Evolutionary conservation across 2,329 filamentous ascomycete species (phyloP).

Genomic region (Colletotrichum karsti): DNA sequence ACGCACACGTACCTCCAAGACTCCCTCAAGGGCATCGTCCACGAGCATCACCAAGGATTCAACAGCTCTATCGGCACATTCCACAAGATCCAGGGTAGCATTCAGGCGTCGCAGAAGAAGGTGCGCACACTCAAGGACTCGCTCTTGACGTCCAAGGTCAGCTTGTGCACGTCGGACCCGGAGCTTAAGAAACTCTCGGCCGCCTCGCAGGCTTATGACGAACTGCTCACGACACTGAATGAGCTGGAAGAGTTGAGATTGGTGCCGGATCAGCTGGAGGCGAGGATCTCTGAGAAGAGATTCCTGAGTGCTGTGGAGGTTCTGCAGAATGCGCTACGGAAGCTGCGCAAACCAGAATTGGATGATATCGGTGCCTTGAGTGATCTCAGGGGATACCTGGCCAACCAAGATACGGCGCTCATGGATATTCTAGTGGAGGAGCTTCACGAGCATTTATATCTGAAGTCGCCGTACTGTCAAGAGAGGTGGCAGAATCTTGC

Average conservation of each 20-base stretch:
- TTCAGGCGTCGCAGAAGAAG: slow-evolving; percentile 86
- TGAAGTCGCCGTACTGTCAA: slow-evolving; percentile 97
- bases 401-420: slow-evolving; percentile 89
- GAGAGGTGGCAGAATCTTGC: slow-evolving; percentile 90
- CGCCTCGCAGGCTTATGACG: slow-evolving; percentile 89
- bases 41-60: slow-evolving; percentile 98
- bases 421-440: slow-evolving; percentile 98
- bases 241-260: slow-evolving; percentile 88
- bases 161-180: slow-evolving; percentile 84
- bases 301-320: slow-evolving; percentile 94
- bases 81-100: slow-evolving; percentile 96
- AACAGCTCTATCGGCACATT: slow-evolving; percentile 99
- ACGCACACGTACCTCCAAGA: slow-evolving; percentile 91
- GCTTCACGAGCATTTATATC: slow-evolving; percentile 94
- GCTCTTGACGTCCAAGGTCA: slow-evolving; percentile 81
- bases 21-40: slow-evolving; percentile 92
- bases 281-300: slow-evolving; percentile 93
- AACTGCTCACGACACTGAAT: slow-evolving; percentile 82
- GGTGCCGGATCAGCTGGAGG: slow-evolving; percentile 92
- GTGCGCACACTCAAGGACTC: slow-evolving; percentile 86
- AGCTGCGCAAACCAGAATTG: slow-evolving; percentile 86
- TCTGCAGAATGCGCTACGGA: slow-evolving; percentile 84
- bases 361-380: slow-evolving; percentile 89
- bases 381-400: slow-evolving; percentile 87
- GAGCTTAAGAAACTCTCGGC: slow-evolving; percentile 91